These are phyloP conservation scores for Lavandula angustifolia DNA, from an alignment of 257 asterid species.

Conservation along the genomic window DNA sequence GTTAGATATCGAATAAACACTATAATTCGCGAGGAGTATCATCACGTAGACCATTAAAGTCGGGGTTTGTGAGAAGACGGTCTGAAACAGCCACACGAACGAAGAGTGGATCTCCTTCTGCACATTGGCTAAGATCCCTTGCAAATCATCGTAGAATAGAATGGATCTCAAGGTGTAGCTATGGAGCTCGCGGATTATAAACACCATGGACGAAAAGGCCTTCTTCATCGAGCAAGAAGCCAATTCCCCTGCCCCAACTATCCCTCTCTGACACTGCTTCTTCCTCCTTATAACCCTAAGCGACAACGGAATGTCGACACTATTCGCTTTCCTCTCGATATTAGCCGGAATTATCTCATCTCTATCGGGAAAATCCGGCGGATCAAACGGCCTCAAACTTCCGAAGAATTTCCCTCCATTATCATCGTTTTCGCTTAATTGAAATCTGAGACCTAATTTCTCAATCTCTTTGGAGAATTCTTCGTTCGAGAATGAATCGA, in stretches of 20 bases:
- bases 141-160: conserved; percentile 71
- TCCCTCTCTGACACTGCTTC: conserved; percentile 74
- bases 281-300: conserved; percentile 74
- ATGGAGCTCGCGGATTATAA: conserved; percentile 85
- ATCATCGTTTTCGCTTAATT: conserved; percentile 33
- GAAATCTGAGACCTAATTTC: conserved; percentile 50
- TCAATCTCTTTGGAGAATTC: conserved; percentile 66
- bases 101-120: conserved; percentile 86
- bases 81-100: conserved; percentile 95
- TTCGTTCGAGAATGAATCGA: conserved; percentile 78
- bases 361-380: conserved; percentile 54
- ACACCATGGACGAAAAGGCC: conserved; percentile 95
- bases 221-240: conserved; percentile 78
- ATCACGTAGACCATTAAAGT: conserved; percentile 88
- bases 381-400: conserved; percentile 43
- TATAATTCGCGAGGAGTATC: conserved; percentile 87
- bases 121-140: conserved; percentile 71
- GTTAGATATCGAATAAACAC: conserved; percentile 74
- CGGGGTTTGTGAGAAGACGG: conserved; percentile 89
- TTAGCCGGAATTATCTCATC: conserved; percentile 58
- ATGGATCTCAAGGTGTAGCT: conserved; percentile 74
- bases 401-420: conserved; percentile 33
- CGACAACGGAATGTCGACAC: conserved; percentile 79
- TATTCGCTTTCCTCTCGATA: conserved; percentile 68
- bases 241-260: conserved; percentile 60